Evolutionary conservation across 176 grass and related monocot genomes (phyloP).

Genomic region (Alopecurus myosuroides): DNA sequence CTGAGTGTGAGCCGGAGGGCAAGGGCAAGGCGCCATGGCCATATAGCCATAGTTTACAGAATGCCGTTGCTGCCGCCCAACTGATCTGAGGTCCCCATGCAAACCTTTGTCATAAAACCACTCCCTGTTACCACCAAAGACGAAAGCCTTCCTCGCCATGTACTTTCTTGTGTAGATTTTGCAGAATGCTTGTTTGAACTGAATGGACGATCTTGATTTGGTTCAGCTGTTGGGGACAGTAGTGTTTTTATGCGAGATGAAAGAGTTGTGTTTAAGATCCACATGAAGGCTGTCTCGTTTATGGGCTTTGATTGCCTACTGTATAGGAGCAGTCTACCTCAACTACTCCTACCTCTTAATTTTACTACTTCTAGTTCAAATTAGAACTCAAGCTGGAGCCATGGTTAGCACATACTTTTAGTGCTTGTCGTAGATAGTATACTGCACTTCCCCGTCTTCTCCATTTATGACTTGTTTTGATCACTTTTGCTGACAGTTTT

Average conservation of each 20-base stretch:
- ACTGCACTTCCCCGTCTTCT: neutral
- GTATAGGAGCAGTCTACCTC: neutral
- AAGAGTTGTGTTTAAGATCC: neutral
- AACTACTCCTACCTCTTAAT: neutral
- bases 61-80: neutral
- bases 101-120: neutral
- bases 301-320: neutral
- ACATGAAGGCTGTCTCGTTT: neutral
- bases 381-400: neutral
- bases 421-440: neutral
- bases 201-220: neutral
- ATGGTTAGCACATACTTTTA: neutral
- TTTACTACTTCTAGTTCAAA: neutral
- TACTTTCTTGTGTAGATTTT: neutral
- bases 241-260: neutral
- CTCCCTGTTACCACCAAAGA: neutral
- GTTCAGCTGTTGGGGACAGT: neutral
- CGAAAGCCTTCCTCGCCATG: neutral
- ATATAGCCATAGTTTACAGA: neutral
- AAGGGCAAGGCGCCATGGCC: neutral
- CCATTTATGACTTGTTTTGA: constrained; percentile 15
- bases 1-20: neutral
- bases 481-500: constrained; percentile 10
- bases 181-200: neutral
- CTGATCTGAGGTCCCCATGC: neutral